A percentile compares a stretch with the other conserved stretches of the same genome.
Evolutionary conservation across 2,329 filamentous ascomycete species (phyloP).

Genomic region (Stachybotrys echinatus): DNA sequence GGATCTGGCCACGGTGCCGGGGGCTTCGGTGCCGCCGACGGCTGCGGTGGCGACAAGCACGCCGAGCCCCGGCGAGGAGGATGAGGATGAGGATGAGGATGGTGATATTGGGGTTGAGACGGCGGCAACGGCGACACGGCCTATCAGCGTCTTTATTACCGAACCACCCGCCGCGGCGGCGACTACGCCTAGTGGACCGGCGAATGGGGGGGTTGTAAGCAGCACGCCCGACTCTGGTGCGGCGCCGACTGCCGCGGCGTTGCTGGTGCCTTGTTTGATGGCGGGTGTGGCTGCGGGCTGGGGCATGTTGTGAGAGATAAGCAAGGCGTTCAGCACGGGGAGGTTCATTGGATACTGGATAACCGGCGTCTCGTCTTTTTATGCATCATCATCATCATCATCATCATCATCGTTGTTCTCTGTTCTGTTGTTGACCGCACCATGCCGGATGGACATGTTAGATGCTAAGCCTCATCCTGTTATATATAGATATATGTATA

Average conservation of each 20-base stretch:
- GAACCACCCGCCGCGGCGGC: constrained; percentile 8
- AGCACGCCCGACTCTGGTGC: constrained; percentile 14
- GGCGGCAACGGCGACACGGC: constrained; percentile 5
- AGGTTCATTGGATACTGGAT: too few relatives aligned
- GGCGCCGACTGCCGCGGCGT: constrained; percentile 16
- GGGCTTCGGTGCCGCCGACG: constrained; percentile 2
- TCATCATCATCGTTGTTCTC: too few relatives aligned
- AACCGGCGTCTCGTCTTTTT: too few relatives aligned
- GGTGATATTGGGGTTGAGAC: constrained; percentile 3
- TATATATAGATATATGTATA: too few relatives aligned
- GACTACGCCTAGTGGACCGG: too few relatives aligned
- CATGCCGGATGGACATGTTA: too few relatives aligned
- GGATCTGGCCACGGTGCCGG: constrained; percentile 21
- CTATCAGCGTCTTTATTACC: constrained; percentile 7
- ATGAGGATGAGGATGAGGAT: constrained; percentile 2
- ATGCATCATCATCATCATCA: too few relatives aligned
- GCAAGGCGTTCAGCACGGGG: background rate
- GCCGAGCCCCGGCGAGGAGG: background rate
- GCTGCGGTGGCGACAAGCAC: background rate
- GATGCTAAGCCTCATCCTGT: too few relatives aligned
- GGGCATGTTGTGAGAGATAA: constrained; percentile 16
- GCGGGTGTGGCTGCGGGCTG: constrained; percentile 21
- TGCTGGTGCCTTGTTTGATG: constrained; percentile 14
- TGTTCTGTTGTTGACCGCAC: too few relatives aligned
- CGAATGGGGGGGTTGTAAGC: background rate